phyloP scores from a whole-genome alignment of 2,329 filamentous ascomycete species.

The Colletotrichum lupini region DNA sequence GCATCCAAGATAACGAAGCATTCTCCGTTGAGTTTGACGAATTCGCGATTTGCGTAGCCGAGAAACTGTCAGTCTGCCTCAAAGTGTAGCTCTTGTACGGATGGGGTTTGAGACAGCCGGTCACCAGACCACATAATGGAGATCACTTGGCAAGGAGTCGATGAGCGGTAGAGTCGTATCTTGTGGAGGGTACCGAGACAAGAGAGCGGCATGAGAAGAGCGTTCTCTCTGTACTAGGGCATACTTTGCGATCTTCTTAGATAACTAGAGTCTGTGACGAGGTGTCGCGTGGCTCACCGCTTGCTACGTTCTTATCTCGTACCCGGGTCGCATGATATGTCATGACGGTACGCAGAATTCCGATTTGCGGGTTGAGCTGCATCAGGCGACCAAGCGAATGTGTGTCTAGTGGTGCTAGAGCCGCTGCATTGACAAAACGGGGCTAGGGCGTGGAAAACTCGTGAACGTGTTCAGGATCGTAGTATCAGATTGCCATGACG shows the following conservation, averaged over 20 bases:
- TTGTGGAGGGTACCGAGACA: neutral
- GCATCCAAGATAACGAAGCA: neutral
- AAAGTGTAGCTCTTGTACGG: neutral
- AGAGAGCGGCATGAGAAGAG: neutral
- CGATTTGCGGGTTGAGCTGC: conserved; percentile 16
- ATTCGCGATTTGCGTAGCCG: neutral
- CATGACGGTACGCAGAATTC: neutral
- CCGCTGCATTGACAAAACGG: neutral
- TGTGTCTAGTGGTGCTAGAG: neutral
- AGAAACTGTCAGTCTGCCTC: neutral
- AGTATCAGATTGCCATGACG: neutral
- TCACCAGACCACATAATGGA: neutral
- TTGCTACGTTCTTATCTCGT: conserved; percentile 23
- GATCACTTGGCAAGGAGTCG: neutral
- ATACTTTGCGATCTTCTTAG: neutral
- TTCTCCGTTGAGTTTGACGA: neutral
- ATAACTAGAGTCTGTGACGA: neutral
- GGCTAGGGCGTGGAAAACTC: neutral
- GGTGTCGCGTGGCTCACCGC: conserved; percentile 32
- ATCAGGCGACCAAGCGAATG: conserved; percentile 20
- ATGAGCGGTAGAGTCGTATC: neutral
- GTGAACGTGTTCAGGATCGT: neutral
- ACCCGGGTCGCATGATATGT: conserved; percentile 23
- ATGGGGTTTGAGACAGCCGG: neutral
- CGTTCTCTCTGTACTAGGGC: neutral